phyloP scores from a whole-genome alignment of 1,284 basidiomycete genomes.

The Polyporus tsugae region DNA sequence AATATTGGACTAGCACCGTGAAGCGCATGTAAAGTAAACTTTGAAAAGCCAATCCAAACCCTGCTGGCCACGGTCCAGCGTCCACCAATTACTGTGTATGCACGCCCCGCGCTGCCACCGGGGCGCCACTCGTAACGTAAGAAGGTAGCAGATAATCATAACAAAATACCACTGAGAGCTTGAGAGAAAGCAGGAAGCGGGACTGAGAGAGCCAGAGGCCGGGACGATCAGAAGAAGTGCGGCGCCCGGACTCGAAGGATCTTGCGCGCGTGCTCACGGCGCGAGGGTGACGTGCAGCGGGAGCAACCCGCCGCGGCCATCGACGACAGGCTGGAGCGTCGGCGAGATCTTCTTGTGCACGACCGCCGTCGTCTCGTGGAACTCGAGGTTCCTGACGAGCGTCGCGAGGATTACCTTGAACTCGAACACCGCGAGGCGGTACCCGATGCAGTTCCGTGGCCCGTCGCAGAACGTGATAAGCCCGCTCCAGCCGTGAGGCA shows the following conservation, averaged over 20 bases:
- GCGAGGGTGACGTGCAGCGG: slow-evolving; percentile 36
- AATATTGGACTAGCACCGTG: slow-evolving; percentile 2
- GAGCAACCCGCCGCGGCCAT: slow-evolving; percentile 41
- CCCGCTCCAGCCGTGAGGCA: slow-evolving; percentile 43
- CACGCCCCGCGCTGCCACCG: slow-evolving; percentile 10
- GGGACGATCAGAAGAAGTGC: neutral
- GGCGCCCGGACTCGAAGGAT: neutral
- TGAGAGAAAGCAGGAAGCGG: neutral
- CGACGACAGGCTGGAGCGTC: slow-evolving; percentile 47
- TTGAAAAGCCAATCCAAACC: neutral
- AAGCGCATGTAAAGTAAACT: slow-evolving; percentile 2
- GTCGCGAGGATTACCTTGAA: slow-evolving; percentile 50
- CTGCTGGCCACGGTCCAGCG: neutral
- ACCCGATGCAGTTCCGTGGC: slow-evolving; percentile 51
- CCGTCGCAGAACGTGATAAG: slow-evolving; percentile 51
- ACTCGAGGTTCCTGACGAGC: slow-evolving; percentile 47
- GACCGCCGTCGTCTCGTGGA: slow-evolving; percentile 44
- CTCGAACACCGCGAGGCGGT: slow-evolving; percentile 45
- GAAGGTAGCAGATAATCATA: slow-evolving; percentile 6
- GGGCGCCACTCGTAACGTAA: slow-evolving; percentile 6
- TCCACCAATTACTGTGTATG: neutral
- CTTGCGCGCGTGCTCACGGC: slow-evolving; percentile 17
- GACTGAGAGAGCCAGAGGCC: neutral
- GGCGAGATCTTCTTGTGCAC: slow-evolving; percentile 45
- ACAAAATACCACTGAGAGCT: slow-evolving; percentile 2